Base-by-base conservation (phyloP, 768 basidiomycete genomes). In the Lyophyllum semitale region DNA sequence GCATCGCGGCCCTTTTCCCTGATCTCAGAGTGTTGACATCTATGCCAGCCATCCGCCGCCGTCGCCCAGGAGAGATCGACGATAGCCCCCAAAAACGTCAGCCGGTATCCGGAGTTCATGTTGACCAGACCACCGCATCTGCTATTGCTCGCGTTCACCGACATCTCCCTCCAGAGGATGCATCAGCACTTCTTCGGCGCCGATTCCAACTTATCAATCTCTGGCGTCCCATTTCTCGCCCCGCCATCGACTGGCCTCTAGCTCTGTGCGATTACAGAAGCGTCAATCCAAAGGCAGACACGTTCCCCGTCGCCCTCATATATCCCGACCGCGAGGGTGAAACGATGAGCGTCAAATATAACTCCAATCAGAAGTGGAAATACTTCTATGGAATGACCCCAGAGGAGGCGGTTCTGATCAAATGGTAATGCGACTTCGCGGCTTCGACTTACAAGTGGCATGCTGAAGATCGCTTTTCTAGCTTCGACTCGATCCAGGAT, bases 281-380 rank as follows among this genome's bases (percentile, higher is more conserved):
- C 42, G 67, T 78, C 23, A 67, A 76, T 53, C 48, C 53, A 0
- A 57, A 71, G 55, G 68, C 64, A 6, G 82, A 84, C 61, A 66
- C 77, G 1, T 61, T 77, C 17, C 77, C 80, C 0, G 65, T 77
- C 7, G 70, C 76, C 17, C 60, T 84, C 5, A 60, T 79, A 0
- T 83, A 77, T 57, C 77, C 80, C 1, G 76, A 82, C 54, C 63
- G 71, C 4, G 77, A 82, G 43, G 83, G 83, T 9, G 81, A 85
- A 64, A 84, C 77, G 1, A 69, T 73, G 51, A 72, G 73, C 1
- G 74, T 84, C 15, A 71, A 63, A 48, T 74, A 77, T 51, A 80
- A 73, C 58, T 70, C 75, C 0, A 65, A 72, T 1, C 79, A 83
- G 50, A 73, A 68, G 55, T 85, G 83, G 83, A 79, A 77, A 58